A percentile compares a stretch with the other conserved stretches of the same genome.
phyloP scores from a whole-genome alignment of 441 rosid genomes.

The Erysimum pusillum region DNA sequence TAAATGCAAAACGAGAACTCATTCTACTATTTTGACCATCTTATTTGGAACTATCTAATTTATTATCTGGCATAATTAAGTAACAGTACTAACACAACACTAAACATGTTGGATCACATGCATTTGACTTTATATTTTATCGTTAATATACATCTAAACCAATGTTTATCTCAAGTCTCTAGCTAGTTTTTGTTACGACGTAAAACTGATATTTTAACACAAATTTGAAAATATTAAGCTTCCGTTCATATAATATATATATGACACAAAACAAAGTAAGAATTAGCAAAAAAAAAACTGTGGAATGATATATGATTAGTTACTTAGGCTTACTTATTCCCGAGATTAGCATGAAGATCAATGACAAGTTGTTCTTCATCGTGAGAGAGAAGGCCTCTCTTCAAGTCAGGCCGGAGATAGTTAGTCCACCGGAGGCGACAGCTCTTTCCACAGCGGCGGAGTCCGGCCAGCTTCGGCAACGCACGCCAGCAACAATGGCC shows the following conservation, averaged over 20 bases:
- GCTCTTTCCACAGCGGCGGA: slow-evolving; percentile 81
- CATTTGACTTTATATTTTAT: slow-evolving; percentile 21
- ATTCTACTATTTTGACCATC: slow-evolving; percentile 19
- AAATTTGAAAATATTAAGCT: neutral
- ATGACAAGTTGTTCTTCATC: slow-evolving; percentile 73
- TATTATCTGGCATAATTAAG: neutral
- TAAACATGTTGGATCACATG: slow-evolving; percentile 21
- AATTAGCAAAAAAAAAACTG: neutral
- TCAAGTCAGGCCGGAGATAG: slow-evolving; percentile 81
- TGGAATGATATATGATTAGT: neutral
- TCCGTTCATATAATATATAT: neutral
- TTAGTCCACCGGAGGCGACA: slow-evolving; percentile 85
- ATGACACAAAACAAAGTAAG: neutral
- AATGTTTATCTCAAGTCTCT: slow-evolving; percentile 21
- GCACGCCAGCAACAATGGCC: slow-evolving; percentile 86
- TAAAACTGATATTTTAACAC: neutral
- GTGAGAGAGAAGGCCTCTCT: slow-evolving; percentile 74
- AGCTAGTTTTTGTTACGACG: slow-evolving; percentile 7
- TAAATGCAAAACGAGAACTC: neutral
- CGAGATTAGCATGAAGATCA: slow-evolving; percentile 75
- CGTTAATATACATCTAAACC: neutral
- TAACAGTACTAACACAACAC: neutral
- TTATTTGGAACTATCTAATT: slow-evolving; percentile 34
- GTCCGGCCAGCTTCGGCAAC: slow-evolving; percentile 76
- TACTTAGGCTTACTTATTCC: slow-evolving; percentile 15